Evolutionary conservation across 139 green algal species (phyloP).

Genomic region (Chlorella sorokiniana): DNA sequence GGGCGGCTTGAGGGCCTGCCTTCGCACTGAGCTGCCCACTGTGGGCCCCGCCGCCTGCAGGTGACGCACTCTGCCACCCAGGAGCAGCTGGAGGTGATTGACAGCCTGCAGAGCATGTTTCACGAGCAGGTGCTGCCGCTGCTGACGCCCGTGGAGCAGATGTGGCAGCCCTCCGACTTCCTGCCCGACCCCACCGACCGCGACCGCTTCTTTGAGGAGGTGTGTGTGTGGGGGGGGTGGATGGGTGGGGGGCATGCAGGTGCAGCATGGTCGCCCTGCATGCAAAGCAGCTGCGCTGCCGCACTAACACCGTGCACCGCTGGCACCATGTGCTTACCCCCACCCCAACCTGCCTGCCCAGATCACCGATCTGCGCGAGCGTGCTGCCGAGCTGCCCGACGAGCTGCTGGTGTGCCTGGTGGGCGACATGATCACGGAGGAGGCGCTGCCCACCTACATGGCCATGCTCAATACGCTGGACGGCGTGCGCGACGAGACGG

Average conservation of each 20-base stretch:
- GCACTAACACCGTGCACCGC: background rate
- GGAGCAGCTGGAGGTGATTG: slow-evolving; percentile 64
- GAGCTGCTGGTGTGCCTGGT: slow-evolving; percentile 94
- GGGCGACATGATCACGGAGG: slow-evolving; percentile 85
- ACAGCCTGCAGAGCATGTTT: slow-evolving; percentile 55
- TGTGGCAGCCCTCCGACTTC: slow-evolving; percentile 97
- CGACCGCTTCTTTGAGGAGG: slow-evolving; percentile 93
- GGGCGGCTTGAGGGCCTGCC: background rate
- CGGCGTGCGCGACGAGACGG: slow-evolving; percentile 65
- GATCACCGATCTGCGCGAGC: slow-evolving; percentile 85
- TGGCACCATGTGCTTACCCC: too few relatives aligned
- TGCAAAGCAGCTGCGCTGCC: too few relatives aligned
- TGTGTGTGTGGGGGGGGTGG: background rate
- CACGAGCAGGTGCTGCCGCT: slow-evolving; percentile 48
- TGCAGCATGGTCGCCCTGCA: too few relatives aligned
- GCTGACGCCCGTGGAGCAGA: slow-evolving; percentile 64
- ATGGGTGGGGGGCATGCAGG: background rate
- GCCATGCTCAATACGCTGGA: slow-evolving; percentile 99
- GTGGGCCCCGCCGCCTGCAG: too few relatives aligned
- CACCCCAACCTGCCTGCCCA: slow-evolving; percentile 32
- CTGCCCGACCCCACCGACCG: slow-evolving; percentile 85
- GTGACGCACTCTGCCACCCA: slow-evolving; percentile 45
- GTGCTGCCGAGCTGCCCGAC: slow-evolving; percentile 81
- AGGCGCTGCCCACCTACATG: slow-evolving; percentile 99
- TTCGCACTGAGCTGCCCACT: too few relatives aligned